Evolutionary conservation across 2,329 filamentous ascomycete genomes (phyloP).

Genomic region (Clonostachys sp.): DNA sequence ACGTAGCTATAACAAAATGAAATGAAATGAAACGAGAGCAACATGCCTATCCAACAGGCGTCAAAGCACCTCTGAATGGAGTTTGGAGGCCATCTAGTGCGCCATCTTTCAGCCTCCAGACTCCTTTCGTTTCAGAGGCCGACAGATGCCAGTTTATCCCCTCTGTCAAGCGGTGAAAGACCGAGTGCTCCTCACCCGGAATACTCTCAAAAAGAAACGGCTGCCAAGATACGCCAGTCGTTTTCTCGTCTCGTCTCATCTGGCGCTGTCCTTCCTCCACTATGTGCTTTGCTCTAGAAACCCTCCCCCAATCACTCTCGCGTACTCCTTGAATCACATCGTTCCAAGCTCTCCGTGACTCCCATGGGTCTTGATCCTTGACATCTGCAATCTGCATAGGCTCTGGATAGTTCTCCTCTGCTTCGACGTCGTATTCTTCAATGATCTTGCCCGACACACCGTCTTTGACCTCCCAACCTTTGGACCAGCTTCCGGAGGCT

Average conservation of each 20-base stretch:
- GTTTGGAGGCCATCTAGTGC: no score
- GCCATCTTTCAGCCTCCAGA: conserved; percentile 25
- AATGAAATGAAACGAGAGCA: no score
- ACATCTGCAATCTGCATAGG: conserved; percentile 19
- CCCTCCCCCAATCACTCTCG: conserved; percentile 70
- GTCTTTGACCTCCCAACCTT: conserved; percentile 5
- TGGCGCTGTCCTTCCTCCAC: conserved; percentile 81
- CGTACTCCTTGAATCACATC: conserved; percentile 70
- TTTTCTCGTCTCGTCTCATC: conserved; percentile 62
- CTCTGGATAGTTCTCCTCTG: not conserved
- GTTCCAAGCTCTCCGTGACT: conserved; percentile 75
- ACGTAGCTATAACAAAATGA: no score
- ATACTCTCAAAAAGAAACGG: conserved; percentile 27
- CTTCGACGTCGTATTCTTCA: not conserved
- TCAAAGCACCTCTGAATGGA: no score
- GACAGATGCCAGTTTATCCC: conserved; percentile 19
- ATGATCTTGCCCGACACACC: not conserved
- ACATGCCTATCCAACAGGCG: no score
- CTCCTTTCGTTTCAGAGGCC: conserved; percentile 28
- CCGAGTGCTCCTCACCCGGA: conserved; percentile 14
- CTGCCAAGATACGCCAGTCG: conserved; percentile 27
- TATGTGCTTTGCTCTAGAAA: conserved; percentile 67
- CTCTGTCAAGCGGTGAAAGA: conserved; percentile 22
- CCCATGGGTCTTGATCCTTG: conserved; percentile 72
- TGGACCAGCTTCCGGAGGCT: conserved; percentile 8